These are phyloP conservation scores for Suillus ampliporus DNA, from an alignment of 768 basidiomycete genomes.

Conservation along the genomic window DNA sequence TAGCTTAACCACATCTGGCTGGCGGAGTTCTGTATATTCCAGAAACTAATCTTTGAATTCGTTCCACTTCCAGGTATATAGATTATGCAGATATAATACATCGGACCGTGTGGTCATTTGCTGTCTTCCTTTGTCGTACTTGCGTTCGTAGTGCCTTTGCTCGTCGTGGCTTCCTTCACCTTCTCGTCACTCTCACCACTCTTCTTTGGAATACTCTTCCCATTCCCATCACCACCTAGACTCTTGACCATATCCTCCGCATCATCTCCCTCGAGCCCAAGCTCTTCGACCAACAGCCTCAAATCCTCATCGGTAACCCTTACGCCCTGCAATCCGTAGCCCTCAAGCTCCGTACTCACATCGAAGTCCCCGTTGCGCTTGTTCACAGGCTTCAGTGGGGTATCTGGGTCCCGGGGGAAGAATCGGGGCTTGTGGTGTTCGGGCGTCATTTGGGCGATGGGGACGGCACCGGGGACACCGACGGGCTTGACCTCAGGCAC, in stretches of 20 bases:
- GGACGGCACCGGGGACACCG: constrained; percentile 80
- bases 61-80: constrained; percentile 10
- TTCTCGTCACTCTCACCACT: constrained; percentile 17
- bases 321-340: constrained; percentile 77
- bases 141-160: constrained; percentile 3
- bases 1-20: constrained; percentile 1
- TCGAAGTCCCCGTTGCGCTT: constrained; percentile 65
- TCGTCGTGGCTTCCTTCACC: constrained; percentile 8
- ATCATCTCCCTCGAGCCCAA: constrained; percentile 79
- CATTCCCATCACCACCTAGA: constrained; percentile 42
- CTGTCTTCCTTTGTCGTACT: constrained; percentile 11
- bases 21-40: constrained; percentile 1
- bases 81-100: constrained; percentile 13
- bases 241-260: constrained; percentile 77
- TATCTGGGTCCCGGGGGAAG: constrained; percentile 48
- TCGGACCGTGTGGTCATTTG: background rate
- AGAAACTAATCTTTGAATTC: constrained; percentile 6
- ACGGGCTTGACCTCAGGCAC: constrained; percentile 62
- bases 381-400: constrained; percentile 62
- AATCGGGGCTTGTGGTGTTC: constrained; percentile 67
- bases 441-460: constrained; percentile 83
- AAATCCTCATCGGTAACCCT: constrained; percentile 80
- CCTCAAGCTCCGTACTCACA: constrained; percentile 68
- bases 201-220: constrained; percentile 18
- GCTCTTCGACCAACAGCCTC: constrained; percentile 67